Evolutionary conservation across 768 basidiomycete species (phyloP), one percentile per base, ranked within the genome.

Genomic region (Floccularia luteovirens): DNA sequence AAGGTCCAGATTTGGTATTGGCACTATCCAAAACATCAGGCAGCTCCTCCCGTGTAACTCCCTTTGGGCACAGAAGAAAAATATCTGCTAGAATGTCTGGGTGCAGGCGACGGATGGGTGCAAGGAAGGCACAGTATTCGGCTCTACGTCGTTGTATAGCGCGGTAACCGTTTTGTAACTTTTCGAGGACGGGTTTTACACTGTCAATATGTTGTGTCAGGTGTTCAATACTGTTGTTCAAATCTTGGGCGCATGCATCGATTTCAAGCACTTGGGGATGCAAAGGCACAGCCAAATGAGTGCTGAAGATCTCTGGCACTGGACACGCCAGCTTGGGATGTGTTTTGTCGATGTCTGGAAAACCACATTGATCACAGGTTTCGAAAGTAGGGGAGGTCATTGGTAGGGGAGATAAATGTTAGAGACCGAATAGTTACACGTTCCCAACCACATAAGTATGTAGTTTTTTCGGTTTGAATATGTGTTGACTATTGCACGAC

Each of bases 41-140:
- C 10, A 48, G 35, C 3, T 43, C 43, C n/a, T 38, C 41, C 22
- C 27, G 43, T 14, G 5, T 24, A 11, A 43, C 37, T 24, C 47
- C 47, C 21, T 41, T 36, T 20, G 43, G 37, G 22, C 47, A 48
- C 22, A 36, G 32, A 16, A 39, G 36, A 31, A 48, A 48, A 13
- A 48, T 48, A 35, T 48, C 47, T 5, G 43, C 39, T 37, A 39
- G 36, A 28, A 48, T 30, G 23, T 48, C 47, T 5, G 47, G 47
- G 20, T 43, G 44, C 11, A 48, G 36, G 7, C 47, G 38, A n/a
- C 47, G 43, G 11, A 43, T 43, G 12, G 43, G 47, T 7, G 47
- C 44, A 23, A 44, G 22, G n/a, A 44, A 43, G 2, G 47, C 47
- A 5, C 34, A 36, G 42, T 48, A 43, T 8, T 41, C 41, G 20